Base-by-base conservation (phyloP, 2,329 filamentous ascomycete species). In the Zalaria sp. region DNA sequence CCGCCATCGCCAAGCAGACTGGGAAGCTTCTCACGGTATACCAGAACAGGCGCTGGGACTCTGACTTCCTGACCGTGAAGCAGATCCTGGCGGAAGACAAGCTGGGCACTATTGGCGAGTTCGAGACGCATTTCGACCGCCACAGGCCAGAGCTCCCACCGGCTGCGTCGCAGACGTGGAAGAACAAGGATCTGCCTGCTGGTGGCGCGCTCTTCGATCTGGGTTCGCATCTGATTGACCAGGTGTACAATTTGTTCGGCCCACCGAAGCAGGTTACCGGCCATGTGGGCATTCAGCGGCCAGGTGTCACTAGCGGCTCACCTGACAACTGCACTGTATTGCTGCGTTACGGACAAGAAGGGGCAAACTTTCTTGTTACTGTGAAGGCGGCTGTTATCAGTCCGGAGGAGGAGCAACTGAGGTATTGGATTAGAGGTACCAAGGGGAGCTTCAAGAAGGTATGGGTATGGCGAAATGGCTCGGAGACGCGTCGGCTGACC, bases 41-140 rank as follows among this genome's bases (percentile, higher is more conserved):
- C 43, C 64, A 71, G 44, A 66, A 86, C 65, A 75, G 84, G 27
- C 70, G 84, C 41, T 89, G 76, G 74, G 84, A 91, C 56, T 68
- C 75, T 29, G 84, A 89, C 61, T 91, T 84, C 62, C 61, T 81
- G 37, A 84, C 82, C 0, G 66, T 86, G 37, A 68, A 68, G 50
- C 70, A 77, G 49, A 68, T 88, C 26, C 53, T 87, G 31, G 60
- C 63, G 8, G 67, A 72, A 27, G 73, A 69, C 32, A 65, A 65
- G 0, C 66, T 89, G 3, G 84, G 83, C 41, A 72, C 82, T n/a
- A 63, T 88, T 34, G 71, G 81, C 41, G 83, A 89, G 62, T 84
- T 82, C 54, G 76, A 87, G 59, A 81, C 80, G 25, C 83, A 88
- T 63, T 88, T 88, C 54, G 84, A 89, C 59, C 76, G 83, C 11